These are phyloP conservation scores for Neurospora intermedia DNA, from an alignment of 495 filamentous ascomycete species.

Conservation along the genomic window DNA sequence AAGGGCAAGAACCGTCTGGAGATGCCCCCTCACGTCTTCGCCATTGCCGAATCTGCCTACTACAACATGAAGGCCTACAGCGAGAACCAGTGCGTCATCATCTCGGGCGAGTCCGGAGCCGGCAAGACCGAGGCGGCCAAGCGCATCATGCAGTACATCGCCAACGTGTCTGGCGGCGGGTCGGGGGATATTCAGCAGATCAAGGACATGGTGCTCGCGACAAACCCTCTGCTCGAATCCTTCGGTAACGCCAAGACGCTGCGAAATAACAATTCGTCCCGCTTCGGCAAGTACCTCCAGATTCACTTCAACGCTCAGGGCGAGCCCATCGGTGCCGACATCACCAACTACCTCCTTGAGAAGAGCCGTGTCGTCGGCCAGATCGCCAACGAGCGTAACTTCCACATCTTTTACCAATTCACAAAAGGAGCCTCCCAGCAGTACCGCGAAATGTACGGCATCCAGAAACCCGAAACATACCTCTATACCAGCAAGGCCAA, in stretches of 20 bases:
- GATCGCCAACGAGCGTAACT: slow-evolving; percentile 91
- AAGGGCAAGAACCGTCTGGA: slow-evolving; percentile 94
- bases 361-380: slow-evolving; percentile 94
- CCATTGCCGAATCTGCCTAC: slow-evolving; percentile 90
- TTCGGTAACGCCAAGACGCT: slow-evolving; percentile 98
- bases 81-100: slow-evolving; percentile 99
- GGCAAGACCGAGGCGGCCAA: slow-evolving; percentile 99
- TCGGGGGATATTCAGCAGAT: slow-evolving; percentile 92
- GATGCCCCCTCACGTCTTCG: slow-evolving; percentile 92
- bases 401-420: slow-evolving; percentile 99
- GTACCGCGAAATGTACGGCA: slow-evolving; percentile 74
- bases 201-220: slow-evolving; percentile 98
- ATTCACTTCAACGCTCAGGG: slow-evolving; percentile 92
- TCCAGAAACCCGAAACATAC: slow-evolving; percentile 89
- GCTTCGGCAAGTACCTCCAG: slow-evolving; percentile 97
- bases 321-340: slow-evolving; percentile 91
- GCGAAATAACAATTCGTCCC: slow-evolving; percentile 96
- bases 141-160: slow-evolving; percentile 99
- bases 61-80: slow-evolving; percentile 99
- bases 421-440: slow-evolving; percentile 83
- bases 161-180: slow-evolving; percentile 81
- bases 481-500: slow-evolving; percentile 90
- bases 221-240: slow-evolving; percentile 92
- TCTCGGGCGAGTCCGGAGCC: slow-evolving; percentile 95
- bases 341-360: slow-evolving; percentile 96